phyloP scores from a whole-genome alignment of 2,329 filamentous ascomycete species.

The Neoscytalidium dimidiatum region DNA sequence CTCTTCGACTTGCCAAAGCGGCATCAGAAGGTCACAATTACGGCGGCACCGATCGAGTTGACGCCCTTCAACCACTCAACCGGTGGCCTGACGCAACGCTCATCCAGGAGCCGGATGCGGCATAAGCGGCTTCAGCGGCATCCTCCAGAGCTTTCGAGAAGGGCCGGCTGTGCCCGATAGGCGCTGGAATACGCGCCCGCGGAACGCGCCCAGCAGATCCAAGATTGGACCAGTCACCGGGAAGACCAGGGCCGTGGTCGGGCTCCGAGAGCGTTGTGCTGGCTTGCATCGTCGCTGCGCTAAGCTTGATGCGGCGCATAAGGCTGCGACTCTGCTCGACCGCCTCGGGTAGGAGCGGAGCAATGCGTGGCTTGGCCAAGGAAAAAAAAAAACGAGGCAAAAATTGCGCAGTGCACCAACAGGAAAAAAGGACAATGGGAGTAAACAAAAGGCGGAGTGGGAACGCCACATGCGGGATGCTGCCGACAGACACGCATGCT shows the following conservation, averaged over 20 bases:
- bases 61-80: background rate
- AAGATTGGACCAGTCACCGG: constrained; percentile 3
- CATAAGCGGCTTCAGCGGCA: constrained; percentile 11
- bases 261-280: constrained; percentile 13
- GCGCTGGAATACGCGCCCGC: background rate
- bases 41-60: background rate
- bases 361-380: background rate
- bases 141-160: constrained; percentile 17
- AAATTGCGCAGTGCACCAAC: constrained; percentile 1
- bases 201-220: background rate
- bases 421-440: constrained; percentile 5
- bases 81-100: constrained; percentile 14
- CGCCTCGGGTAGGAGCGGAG: constrained; percentile 10
- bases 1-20: background rate
- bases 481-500: background rate
- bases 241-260: background rate
- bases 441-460: background rate
- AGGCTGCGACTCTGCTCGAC: constrained; percentile 5
- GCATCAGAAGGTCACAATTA: constrained; percentile 1
- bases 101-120: constrained; percentile 9
- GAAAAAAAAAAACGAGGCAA: background rate
- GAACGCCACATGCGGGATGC: constrained; percentile 2
- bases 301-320: background rate
- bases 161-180: constrained; percentile 1
- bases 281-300: constrained; percentile 6